phyloP scores from a whole-genome alignment of 768 basidiomycete genomes.

The Auricularia heimuer region DNA sequence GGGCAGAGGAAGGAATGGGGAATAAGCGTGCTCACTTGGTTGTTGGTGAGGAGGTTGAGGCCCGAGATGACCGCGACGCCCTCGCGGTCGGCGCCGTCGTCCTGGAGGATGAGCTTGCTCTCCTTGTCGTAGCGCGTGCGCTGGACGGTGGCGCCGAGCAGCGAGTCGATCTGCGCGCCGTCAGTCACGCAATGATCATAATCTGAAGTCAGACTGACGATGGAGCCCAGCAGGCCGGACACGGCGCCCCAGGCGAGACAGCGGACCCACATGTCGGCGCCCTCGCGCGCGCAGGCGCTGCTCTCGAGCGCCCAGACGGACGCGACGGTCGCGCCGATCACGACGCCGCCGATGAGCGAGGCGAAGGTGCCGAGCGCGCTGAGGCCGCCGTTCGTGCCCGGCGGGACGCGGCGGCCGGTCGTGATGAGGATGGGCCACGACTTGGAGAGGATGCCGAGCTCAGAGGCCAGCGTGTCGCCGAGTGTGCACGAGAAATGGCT shows the following conservation, averaged over 20 bases:
- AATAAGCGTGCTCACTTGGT: slow-evolving; percentile 45
- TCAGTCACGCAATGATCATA: not conserved
- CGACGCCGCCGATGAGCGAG: slow-evolving; percentile 59
- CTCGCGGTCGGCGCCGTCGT: slow-evolving; percentile 32
- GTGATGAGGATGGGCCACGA: slow-evolving; percentile 69
- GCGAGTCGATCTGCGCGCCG: slow-evolving; percentile 59
- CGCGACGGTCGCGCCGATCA: slow-evolving; percentile 59
- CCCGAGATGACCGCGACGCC: slow-evolving; percentile 51
- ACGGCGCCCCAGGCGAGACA: slow-evolving; percentile 49
- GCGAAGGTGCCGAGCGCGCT: slow-evolving; percentile 65
- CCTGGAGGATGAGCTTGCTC: slow-evolving; percentile 55
- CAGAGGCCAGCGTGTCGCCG: slow-evolving; percentile 88
- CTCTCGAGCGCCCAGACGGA: slow-evolving; percentile 54
- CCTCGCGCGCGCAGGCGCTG: slow-evolving; percentile 31
- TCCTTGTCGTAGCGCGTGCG: slow-evolving; percentile 59
- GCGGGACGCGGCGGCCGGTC: slow-evolving; percentile 62
- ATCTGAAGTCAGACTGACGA: slow-evolving; percentile 36
- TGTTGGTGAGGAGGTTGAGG: slow-evolving; percentile 66
- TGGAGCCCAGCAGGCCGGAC: slow-evolving; percentile 69
- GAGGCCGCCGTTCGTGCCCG: slow-evolving; percentile 87
- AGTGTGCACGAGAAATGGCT: slow-evolving; percentile 86
- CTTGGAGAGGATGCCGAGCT: slow-evolving; percentile 77
- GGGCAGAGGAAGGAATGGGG: not conserved
- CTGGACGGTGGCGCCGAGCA: slow-evolving; percentile 84
- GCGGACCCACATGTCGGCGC: slow-evolving; percentile 25